Conservation (phyloP, 352 stramenopile species). For the Plasmopara halstedii region DNA sequence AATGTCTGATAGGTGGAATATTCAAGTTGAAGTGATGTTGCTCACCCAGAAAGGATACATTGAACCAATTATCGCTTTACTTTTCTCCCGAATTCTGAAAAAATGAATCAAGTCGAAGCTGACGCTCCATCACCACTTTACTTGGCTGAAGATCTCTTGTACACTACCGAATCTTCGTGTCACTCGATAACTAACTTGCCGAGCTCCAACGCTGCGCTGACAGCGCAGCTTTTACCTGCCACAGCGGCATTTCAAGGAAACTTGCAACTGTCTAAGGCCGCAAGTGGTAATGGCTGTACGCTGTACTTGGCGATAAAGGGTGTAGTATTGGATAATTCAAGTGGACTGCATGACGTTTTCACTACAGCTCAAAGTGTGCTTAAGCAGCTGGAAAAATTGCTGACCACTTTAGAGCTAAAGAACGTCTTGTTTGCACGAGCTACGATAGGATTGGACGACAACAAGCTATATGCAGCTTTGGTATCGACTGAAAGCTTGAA, state of each 20-base stretch:
- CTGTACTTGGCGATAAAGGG: slow-evolving; percentile 30
- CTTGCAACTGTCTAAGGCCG: slow-evolving; percentile 30
- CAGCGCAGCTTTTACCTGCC: slow-evolving; percentile 13
- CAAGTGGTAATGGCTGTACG: slow-evolving; percentile 22
- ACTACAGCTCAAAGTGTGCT: slow-evolving; percentile 19
- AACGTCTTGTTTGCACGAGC: slow-evolving; percentile 16
- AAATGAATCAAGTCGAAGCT: slow-evolving; percentile 9
- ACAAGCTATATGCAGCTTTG: slow-evolving; percentile 22
- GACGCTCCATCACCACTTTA: slow-evolving; percentile 2
- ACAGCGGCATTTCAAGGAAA: slow-evolving; percentile 25
- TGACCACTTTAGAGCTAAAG: slow-evolving; percentile 13
- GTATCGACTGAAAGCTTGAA: slow-evolving; percentile 4
- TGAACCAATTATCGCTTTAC: no score
- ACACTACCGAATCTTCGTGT: slow-evolving; percentile 20
- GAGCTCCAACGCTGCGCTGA: slow-evolving; percentile 17
- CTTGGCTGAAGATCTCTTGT: slow-evolving; percentile 26
- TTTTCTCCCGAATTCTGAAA: slow-evolving; percentile 2
- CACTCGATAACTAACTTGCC: slow-evolving; percentile 13
- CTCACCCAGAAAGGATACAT: slow-evolving; percentile 17
- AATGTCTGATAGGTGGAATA: slow-evolving; percentile 5
- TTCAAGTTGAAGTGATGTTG: slow-evolving; percentile 10
- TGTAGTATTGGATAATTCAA: slow-evolving; percentile 1
- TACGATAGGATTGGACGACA: slow-evolving; percentile 10
- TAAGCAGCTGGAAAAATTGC: slow-evolving; percentile 14
- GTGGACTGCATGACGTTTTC: slow-evolving; percentile 13